Evolutionary conservation across 352 stramenopile genomes (phyloP), one percentile per base, ranked within the genome.

Genomic region (Pythium pyrilobum): DNA sequence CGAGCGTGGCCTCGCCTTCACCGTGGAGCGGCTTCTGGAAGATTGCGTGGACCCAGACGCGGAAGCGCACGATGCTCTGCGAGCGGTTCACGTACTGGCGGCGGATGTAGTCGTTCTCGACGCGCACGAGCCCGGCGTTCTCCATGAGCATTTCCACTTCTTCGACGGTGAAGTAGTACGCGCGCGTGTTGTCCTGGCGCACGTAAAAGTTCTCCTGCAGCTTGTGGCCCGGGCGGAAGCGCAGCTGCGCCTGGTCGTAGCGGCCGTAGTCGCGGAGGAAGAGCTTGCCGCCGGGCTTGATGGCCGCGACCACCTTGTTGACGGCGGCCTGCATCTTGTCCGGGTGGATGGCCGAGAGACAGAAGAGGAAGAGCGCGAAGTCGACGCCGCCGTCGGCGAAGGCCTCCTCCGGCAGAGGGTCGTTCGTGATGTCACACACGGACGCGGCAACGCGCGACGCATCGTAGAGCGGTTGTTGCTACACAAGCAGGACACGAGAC

Each of bases 201-300:
- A 96, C 80, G 72, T 98, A 98, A 39, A 97, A 97, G 59, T 98
- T 98, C 2, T 98, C 85, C 44, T 93, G 85, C 23, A 98, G 71
- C 47, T 96, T 92, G 62, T 87, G 79, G 28, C 81, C 85, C 13
- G 76, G 50, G 12, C 79, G 75, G 64, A 98, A 94, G 53, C 96
- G 92, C 50, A 98, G 75, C 75, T 98, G 95, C 7, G 92, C 93
- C 62, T 98, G 90, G 69, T 98, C 95, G 51, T 95, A 98, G 34
- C 94, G 77, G 1, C 93, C 96, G 66, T 98, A 98, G 74, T 98
- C 96, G 34, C 93, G 81, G 70, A 98, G 91, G 46, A 98, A 91
- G 13, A 94, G 66, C 48, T 89, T 92, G 38, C 81, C 83, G 27
- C 81, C 83, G 9, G 83, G 81, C 40, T 83, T 80, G 32, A 92